These are phyloP conservation scores for Dactylellina sp. DNA, from an alignment of 2,329 filamentous ascomycete species.

Conservation along the genomic window DNA sequence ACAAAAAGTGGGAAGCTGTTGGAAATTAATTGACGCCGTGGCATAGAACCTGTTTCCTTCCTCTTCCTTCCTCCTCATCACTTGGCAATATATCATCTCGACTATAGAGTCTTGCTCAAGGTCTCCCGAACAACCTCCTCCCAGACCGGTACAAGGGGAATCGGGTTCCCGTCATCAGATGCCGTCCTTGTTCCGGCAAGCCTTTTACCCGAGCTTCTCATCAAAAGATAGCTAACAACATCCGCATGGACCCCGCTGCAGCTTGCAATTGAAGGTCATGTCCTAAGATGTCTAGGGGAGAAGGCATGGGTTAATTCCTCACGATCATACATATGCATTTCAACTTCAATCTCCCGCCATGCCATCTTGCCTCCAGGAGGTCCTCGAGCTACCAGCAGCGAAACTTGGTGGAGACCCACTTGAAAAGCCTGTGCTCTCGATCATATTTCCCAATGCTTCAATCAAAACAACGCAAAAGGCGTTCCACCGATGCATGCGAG, in stretches of 20 bases:
- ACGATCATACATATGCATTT: constrained; percentile 6
- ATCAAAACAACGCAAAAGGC: constrained; percentile 41
- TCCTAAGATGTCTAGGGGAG: constrained; percentile 22
- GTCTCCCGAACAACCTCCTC: constrained; percentile 19
- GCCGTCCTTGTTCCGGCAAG: constrained; percentile 27
- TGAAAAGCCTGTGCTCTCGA: constrained; percentile 22
- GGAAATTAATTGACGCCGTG: constrained; percentile 20
- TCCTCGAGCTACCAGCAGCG: constrained; percentile 22
- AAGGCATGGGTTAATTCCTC: no score
- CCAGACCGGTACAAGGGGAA: not conserved
- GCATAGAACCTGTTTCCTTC: constrained; percentile 15
- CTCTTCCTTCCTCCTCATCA: constrained; percentile 19
- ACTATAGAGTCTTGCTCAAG: no score
- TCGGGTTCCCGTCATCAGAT: constrained; percentile 12
- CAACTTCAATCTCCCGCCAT: constrained; percentile 30
- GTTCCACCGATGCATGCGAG: constrained; percentile 39
- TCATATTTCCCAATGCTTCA: constrained; percentile 19
- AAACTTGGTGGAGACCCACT: constrained; percentile 53
- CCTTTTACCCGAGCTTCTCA: constrained; percentile 29
- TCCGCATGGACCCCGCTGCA: constrained; percentile 1
- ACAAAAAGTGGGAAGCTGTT: constrained; percentile 14
- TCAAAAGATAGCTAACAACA: constrained; percentile 2
- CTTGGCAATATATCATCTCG: constrained; percentile 13
- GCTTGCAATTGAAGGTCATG: constrained; percentile 33
- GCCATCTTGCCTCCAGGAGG: constrained; percentile 23